Percentiles rank a stretch among this genome's conserved stretches.
These are phyloP conservation scores for Trichocladium uniseriatum DNA, from an alignment of 495 filamentous ascomycete species.

Conservation along the genomic window DNA sequence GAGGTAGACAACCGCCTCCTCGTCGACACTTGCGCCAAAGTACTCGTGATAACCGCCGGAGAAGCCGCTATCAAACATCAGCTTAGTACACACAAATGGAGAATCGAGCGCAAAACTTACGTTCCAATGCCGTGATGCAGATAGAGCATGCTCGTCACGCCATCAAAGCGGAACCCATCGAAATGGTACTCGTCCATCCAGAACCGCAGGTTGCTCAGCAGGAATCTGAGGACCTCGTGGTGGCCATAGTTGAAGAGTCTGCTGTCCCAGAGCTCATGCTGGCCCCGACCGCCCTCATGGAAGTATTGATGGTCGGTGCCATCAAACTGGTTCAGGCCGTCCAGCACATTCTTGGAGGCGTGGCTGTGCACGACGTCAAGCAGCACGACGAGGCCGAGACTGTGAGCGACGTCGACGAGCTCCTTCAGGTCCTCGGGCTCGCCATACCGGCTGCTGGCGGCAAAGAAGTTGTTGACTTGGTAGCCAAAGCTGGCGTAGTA, in stretches of 20 bases:
- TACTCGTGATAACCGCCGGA: conserved; percentile 98
- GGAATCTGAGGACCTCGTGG: conserved; percentile 89
- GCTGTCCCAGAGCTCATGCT: conserved; percentile 91
- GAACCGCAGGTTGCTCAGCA: conserved; percentile 90
- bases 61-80: conserved; percentile 57
- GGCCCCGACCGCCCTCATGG: conserved; percentile 72
- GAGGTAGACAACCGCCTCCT: conserved; percentile 90
- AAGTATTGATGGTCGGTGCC: conserved; percentile 93
- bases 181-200: conserved; percentile 99
- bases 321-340: conserved; percentile 92
- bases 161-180: conserved; percentile 96
- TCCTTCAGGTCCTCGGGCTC: conserved; percentile 93
- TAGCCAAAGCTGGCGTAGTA: conserved; percentile 99
- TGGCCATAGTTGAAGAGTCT: conserved; percentile 93
- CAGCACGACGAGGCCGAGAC: conserved; percentile 82
- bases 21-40: conserved; percentile 85
- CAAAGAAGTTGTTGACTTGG: conserved; percentile 97
- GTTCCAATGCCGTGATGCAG: conserved; percentile 93
- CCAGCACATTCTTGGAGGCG: conserved; percentile 90
- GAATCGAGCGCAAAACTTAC: conserved; percentile 48
- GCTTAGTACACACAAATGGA: neutral
- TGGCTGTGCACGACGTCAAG: conserved; percentile 97
- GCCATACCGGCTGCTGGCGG: conserved; percentile 91
- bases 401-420: conserved; percentile 88
- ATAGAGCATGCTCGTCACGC: conserved; percentile 97